These are phyloP conservation scores for Fusarium sororula DNA, from an alignment of 2,329 filamentous ascomycete species.

Conservation along the genomic window DNA sequence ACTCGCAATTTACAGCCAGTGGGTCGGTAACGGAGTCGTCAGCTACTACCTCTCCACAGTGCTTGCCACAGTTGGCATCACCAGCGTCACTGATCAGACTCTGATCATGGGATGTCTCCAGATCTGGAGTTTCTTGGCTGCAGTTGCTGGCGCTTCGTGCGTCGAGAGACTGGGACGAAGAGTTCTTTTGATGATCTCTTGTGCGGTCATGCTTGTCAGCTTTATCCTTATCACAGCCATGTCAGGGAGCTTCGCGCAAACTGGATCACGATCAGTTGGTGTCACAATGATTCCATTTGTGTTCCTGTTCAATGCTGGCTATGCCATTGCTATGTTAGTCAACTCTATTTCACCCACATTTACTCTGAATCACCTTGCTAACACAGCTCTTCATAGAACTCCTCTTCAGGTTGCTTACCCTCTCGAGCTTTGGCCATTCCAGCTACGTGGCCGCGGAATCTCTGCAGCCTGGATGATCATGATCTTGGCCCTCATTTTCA, in stretches of 20 bases:
- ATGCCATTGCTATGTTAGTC: constrained; percentile 9
- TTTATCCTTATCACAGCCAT: constrained; percentile 12
- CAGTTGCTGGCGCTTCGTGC: neutral
- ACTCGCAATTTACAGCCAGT: constrained; percentile 12
- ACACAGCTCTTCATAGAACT: neutral
- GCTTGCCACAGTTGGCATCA: constrained; percentile 2
- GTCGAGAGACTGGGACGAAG: constrained; percentile 1
- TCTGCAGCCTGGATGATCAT: constrained; percentile 20
- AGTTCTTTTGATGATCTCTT: constrained; percentile 7
- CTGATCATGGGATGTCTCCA: constrained; percentile 15
- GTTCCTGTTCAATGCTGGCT: constrained; percentile 14
- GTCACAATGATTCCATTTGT: constrained; percentile 16
- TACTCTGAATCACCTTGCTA: neutral
- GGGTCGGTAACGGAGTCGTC: constrained; percentile 16
- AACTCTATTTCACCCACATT: rapidly evolving
- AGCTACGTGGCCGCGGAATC: constrained; percentile 11
- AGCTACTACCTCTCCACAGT: constrained; percentile 14
- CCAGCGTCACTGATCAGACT: constrained; percentile 16
- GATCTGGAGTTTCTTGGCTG: constrained; percentile 16
- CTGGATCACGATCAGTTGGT: constrained; percentile 9
- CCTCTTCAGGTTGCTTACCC: constrained; percentile 15
- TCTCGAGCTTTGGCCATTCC: constrained; percentile 15
- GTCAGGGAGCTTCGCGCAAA: constrained; percentile 3
- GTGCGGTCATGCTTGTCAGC: constrained; percentile 9
- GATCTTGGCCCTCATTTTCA: constrained; percentile 11